phyloP scores from a whole-genome alignment of 352 stramenopile species.

The Phytopythium delawarense region DNA sequence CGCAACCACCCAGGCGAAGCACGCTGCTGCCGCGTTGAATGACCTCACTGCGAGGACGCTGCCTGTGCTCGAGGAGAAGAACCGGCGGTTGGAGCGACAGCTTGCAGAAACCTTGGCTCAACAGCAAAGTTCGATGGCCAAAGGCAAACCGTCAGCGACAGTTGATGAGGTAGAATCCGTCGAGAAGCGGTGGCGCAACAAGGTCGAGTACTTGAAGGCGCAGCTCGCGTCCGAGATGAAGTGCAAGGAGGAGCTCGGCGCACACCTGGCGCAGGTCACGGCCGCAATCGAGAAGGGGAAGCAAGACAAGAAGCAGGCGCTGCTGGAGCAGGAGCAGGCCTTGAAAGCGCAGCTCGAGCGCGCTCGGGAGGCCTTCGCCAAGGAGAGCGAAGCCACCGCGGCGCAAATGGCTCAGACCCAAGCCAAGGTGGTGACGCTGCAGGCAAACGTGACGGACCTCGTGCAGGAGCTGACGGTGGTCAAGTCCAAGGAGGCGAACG shows the following conservation, averaged over 20 bases:
- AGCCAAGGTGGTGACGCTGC: slow-evolving; percentile 55
- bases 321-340: slow-evolving; percentile 53
- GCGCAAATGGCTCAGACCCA: slow-evolving; percentile 46
- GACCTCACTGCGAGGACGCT: slow-evolving; percentile 52
- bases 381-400: slow-evolving; percentile 49
- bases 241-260: slow-evolving; percentile 80
- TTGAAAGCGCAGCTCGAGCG: slow-evolving; percentile 52
- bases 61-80: slow-evolving; percentile 56
- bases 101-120: slow-evolving; percentile 34
- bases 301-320: slow-evolving; percentile 47
- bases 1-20: slow-evolving; percentile 44
- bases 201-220: slow-evolving; percentile 81
- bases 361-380: slow-evolving; percentile 33
- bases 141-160: slow-evolving; percentile 7
- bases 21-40: slow-evolving; percentile 38
- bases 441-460: slow-evolving; percentile 73
- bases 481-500: slow-evolving; percentile 65
- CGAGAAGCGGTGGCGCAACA: slow-evolving; percentile 75
- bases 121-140: slow-evolving; percentile 15
- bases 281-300: slow-evolving; percentile 61
- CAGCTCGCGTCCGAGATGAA: slow-evolving; percentile 82
- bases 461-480: slow-evolving; percentile 64
- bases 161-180: slow-evolving; percentile 37
- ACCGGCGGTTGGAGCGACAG: slow-evolving; percentile 53
- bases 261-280: slow-evolving; percentile 59